These are phyloP conservation scores for Pleurozium schreberi DNA, from an alignment of 225 moss, liverwort and hornwort genomes.

Conservation along the genomic window DNA sequence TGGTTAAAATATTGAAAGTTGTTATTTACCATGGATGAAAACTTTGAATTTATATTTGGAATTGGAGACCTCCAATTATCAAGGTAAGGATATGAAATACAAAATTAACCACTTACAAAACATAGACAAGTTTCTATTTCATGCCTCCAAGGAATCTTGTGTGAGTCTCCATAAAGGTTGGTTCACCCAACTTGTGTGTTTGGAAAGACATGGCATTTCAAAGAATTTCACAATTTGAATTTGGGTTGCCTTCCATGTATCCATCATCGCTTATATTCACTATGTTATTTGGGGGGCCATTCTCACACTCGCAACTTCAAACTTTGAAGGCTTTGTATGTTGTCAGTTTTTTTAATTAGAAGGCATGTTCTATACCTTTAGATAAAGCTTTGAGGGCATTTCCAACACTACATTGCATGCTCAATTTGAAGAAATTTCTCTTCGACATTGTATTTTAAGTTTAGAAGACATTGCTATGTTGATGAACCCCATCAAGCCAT, in stretches of 20 bases:
- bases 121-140: background rate
- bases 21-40: background rate
- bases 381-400: background rate
- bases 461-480: background rate
- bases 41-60: background rate
- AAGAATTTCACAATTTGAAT: background rate
- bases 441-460: background rate
- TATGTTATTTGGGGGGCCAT: fast-evolving
- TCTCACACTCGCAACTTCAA: fast-evolving
- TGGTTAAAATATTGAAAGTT: background rate
- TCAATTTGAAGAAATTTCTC: background rate
- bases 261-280: background rate
- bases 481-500: background rate
- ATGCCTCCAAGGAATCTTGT: fast-evolving
- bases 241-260: background rate
- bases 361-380: too few species aligned
- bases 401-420: fast-evolving
- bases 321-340: background rate
- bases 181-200: too few species aligned
- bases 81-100: background rate
- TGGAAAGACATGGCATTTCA: background rate
- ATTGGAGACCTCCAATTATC: background rate
- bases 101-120: background rate
- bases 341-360: background rate
- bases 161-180: too few species aligned